Conservation (phyloP, 768 basidiomycete genomes). For the Tricholoma hemisulphureum region DNA sequence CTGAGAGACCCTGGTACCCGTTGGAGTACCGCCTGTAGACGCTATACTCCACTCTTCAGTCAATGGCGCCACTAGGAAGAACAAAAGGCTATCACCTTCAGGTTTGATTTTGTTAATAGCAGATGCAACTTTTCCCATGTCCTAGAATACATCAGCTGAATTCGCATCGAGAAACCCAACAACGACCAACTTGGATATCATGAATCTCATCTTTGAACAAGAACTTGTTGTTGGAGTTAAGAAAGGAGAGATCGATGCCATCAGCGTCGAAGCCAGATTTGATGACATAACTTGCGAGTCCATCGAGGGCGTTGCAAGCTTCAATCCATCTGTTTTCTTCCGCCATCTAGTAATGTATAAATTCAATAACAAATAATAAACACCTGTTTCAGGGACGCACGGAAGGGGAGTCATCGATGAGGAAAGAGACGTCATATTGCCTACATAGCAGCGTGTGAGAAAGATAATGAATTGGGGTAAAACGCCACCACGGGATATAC, state of each 20-base stretch:
- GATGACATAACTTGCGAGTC: slow-evolving; percentile 2
- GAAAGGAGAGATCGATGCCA: slow-evolving; percentile 7
- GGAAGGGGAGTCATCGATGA: slow-evolving; percentile 9
- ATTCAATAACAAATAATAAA: background rate
- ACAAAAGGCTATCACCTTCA: background rate
- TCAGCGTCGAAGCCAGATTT: slow-evolving; percentile 5
- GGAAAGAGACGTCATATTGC: slow-evolving; percentile 6
- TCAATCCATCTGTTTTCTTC: slow-evolving; percentile 7
- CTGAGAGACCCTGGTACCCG: background rate
- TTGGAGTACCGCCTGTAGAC: slow-evolving; percentile 5
- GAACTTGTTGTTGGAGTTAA: slow-evolving; percentile 4
- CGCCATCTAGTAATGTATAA: slow-evolving; percentile 2
- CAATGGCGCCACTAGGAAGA: background rate
- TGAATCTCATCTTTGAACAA: background rate
- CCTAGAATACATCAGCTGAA: background rate
- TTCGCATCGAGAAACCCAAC: background rate
- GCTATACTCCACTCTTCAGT: background rate
- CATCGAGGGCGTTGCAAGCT: slow-evolving; percentile 7
- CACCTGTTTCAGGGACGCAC: background rate
- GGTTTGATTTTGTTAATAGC: background rate
- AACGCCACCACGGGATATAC: no score
- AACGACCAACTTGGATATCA: background rate
- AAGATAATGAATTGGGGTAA: no score
- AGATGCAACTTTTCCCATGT: slow-evolving; percentile 2
- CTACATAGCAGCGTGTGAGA: background rate